Evolutionary conservation across 768 basidiomycete species (phyloP), one percentile per base, ranked within the genome.

Genomic region (Naganishia randhawae): DNA sequence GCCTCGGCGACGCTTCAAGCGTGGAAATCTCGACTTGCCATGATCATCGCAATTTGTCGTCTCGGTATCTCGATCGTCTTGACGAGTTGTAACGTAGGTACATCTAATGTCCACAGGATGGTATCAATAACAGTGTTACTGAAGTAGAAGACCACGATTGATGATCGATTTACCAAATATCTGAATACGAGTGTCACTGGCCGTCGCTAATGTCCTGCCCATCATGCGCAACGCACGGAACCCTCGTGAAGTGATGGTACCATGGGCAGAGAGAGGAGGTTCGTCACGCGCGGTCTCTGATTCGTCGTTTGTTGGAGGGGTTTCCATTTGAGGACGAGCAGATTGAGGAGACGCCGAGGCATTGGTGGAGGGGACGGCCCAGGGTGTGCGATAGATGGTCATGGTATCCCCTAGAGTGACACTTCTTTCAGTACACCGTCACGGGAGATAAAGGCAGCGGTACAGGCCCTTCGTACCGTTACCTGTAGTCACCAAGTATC

Each of bases 41-140:
- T 61, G n/a, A 61, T 61, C 37, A 41, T 61, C 57, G 57, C 37
- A 27, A 61, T 61, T 25, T 61, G 57, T 41, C 37, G 13, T 42
- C 22, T 5, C 22, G 57, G 57, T 25, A 61, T 61, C 17, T 41
- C 57, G 5, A 61, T 61, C 37, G 37, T 39, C 25, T n/a, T 19
- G 31, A 61, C n/a, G 41, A 41, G 37, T 39, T 41, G 17, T 25
- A 61, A 41, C 8, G 57, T 27, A 25, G 57, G 32, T 13, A 61
- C 57, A 29, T 61, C 57, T 61, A 13, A n/a, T 14, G 25, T 29
- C 29, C 19, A 8, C 10, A 37, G 10, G 1, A 3, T 2, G 22
- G 22, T 9, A 7, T 55, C 16, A 55, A 32, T 2, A 37, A 22
- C 8, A 17, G n/a, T n/a, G 27, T 39, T 10, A 11, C 52, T 11